Evolutionary conservation across 2,329 filamentous ascomycete species (phyloP).

Genomic region (Penicillium sp.): DNA sequence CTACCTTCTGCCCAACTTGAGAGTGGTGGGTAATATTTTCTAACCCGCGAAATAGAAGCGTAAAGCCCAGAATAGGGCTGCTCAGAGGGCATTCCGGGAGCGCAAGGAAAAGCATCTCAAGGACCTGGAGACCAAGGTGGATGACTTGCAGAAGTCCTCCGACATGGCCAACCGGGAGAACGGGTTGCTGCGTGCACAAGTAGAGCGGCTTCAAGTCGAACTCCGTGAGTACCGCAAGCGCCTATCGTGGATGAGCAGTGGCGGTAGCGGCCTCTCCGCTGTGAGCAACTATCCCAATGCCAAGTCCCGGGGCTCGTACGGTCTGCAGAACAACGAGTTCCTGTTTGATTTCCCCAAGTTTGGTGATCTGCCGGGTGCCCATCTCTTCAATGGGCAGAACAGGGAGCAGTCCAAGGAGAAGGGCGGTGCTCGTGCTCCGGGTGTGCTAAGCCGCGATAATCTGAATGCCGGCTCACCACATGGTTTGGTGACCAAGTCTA

Average conservation of each 20-base stretch:
- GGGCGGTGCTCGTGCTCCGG: constrained; percentile 23
- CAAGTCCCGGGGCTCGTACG: constrained; percentile 49
- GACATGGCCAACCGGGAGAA: constrained; percentile 83
- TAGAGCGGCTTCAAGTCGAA: constrained; percentile 80
- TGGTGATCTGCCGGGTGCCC: constrained; percentile 61
- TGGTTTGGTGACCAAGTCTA: constrained; percentile 11
- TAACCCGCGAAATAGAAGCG: constrained; percentile 41
- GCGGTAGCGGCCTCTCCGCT: constrained; percentile 45
- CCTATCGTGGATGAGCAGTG: constrained; percentile 58
- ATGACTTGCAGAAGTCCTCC: constrained; percentile 71
- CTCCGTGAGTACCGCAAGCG: constrained; percentile 87
- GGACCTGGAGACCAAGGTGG: constrained; percentile 54
- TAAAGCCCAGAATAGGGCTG: constrained; percentile 91
- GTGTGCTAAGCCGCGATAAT: constrained; percentile 29
- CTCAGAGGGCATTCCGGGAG: constrained; percentile 88
- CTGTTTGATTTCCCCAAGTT: constrained; percentile 97
- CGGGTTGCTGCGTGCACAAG: constrained; percentile 72
- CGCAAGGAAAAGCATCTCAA: constrained; percentile 76
- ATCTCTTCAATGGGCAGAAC: constrained; percentile 46
- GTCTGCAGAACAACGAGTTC: constrained; percentile 72
- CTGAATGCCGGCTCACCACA: constrained; percentile 7
- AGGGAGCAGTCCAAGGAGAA: constrained; percentile 20
- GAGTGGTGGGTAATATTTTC: background rate
- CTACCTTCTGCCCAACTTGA: background rate
- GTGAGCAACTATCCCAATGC: constrained; percentile 45